phyloP scores from a whole-genome alignment of 2,329 filamentous ascomycete genomes.

The Stylonectria norvegica region DNA sequence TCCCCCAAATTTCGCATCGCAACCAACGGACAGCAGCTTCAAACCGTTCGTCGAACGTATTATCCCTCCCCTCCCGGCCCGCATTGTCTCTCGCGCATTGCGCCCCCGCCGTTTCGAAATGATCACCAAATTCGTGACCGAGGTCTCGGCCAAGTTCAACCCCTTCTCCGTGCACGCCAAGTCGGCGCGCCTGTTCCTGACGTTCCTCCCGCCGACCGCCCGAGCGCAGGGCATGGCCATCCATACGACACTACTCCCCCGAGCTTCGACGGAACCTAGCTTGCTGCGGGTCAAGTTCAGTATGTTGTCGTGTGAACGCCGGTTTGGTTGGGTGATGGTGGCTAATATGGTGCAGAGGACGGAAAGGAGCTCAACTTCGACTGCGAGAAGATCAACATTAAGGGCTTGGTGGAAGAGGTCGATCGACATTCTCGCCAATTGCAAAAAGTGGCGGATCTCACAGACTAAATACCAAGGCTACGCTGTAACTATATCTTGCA shows the following conservation, averaged over 20 bases:
- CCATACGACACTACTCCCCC: slow-evolving; percentile 70
- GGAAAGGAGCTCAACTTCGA: slow-evolving; percentile 86
- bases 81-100: slow-evolving; percentile 10
- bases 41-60: too few relatives aligned
- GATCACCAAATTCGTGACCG: slow-evolving; percentile 84
- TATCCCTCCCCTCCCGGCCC: slow-evolving; percentile 1
- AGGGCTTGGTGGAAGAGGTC: slow-evolving; percentile 82
- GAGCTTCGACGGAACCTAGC: slow-evolving; percentile 64
- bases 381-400: slow-evolving; percentile 76
- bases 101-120: slow-evolving; percentile 46
- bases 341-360: slow-evolving; percentile 61
- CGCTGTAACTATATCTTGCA: slow-evolving; percentile 30
- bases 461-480: slow-evolving; percentile 36
- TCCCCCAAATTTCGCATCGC: slow-evolving; percentile 4
- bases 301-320: slow-evolving; percentile 41
- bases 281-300: slow-evolving; percentile 81
- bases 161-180: slow-evolving; percentile 79
- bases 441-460: slow-evolving; percentile 78
- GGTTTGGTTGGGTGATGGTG: background rate
- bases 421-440: slow-evolving; percentile 82
- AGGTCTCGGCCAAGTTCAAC: slow-evolving; percentile 84
- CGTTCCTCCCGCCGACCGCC: slow-evolving; percentile 76
- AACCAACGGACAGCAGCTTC: too few relatives aligned
- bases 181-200: slow-evolving; percentile 83
- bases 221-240: slow-evolving; percentile 72